Conservation (phyloP, 2,329 filamentous ascomycete species). For the Colletotrichum coccodes region DNA sequence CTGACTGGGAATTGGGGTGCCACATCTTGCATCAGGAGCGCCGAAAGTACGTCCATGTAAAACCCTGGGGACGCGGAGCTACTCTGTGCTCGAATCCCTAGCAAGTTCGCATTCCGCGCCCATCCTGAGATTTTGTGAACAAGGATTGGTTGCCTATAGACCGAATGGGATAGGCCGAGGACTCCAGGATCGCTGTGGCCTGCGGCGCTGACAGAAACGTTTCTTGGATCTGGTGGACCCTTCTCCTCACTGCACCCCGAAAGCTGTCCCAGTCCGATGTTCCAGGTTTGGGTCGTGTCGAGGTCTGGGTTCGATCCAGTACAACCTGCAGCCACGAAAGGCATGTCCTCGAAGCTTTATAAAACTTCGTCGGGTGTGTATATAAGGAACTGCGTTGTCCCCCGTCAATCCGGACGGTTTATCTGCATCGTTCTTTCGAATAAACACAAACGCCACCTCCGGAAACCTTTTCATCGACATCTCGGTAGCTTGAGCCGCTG, state of each 20-base stretch:
- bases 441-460: background rate
- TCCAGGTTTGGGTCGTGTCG: constrained; percentile 5
- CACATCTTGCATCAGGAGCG: background rate
- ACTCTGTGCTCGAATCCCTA: background rate
- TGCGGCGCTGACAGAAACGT: constrained; percentile 30
- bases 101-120: background rate
- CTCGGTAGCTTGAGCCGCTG: constrained; percentile 1
- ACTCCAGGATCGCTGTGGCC: constrained; percentile 12
- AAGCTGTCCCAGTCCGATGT: constrained; percentile 1
- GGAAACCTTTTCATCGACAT: background rate
- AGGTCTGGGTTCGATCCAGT: background rate
- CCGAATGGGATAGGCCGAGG: background rate
- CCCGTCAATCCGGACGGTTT: background rate
- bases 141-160: constrained; percentile 6
- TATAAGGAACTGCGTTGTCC: constrained; percentile 2
- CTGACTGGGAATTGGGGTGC: background rate
- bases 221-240: constrained; percentile 4
- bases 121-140: background rate
- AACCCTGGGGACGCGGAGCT: background rate
- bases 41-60: background rate
- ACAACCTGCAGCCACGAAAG: background rate
- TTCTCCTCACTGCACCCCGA: background rate
- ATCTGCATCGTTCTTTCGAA: background rate
- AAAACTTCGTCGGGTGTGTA: background rate
- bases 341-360: background rate